Conservation (phyloP, 768 basidiomycete genomes). For the Agaricus blazei region DNA sequence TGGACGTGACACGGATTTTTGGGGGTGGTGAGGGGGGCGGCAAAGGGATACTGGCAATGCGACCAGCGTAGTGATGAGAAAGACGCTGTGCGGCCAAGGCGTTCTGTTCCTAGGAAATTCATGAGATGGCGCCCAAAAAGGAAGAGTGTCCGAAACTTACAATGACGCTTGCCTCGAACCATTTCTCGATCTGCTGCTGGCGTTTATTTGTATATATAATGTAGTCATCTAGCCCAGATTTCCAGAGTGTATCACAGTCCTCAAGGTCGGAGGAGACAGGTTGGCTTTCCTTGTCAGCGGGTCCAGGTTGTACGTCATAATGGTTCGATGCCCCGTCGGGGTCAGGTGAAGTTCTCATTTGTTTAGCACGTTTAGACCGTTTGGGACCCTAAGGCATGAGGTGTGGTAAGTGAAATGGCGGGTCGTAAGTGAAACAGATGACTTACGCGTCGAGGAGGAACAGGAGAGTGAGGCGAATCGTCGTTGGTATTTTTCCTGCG, state of each 20-base stretch:
- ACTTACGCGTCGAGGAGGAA: constrained; percentile 52
- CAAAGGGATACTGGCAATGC: constrained; percentile 41
- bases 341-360: constrained; percentile 24
- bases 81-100: constrained; percentile 52
- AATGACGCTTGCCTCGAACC: constrained; percentile 63
- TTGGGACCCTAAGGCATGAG: constrained; percentile 4
- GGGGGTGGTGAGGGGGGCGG: constrained; percentile 27
- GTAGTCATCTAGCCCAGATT: constrained; percentile 63
- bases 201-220: constrained; percentile 68
- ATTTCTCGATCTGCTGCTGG: constrained; percentile 65
- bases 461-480: constrained; percentile 52
- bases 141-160: constrained; percentile 31
- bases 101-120: constrained; percentile 59
- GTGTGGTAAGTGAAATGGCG: not conserved
- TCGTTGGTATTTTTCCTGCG: constrained; percentile 42
- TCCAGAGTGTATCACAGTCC: constrained; percentile 77
- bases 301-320: constrained; percentile 16
- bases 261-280: constrained; percentile 74
- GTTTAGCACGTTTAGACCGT: constrained; percentile 17
- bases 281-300: constrained; percentile 36
- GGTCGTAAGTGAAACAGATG: not conserved
- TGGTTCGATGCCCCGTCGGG: constrained; percentile 22
- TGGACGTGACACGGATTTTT: constrained; percentile 7
- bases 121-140: constrained; percentile 6
- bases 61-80: constrained; percentile 52